Conservation (phyloP, 2,329 filamentous ascomycete species). For the Aspergillus texensis region DNA sequence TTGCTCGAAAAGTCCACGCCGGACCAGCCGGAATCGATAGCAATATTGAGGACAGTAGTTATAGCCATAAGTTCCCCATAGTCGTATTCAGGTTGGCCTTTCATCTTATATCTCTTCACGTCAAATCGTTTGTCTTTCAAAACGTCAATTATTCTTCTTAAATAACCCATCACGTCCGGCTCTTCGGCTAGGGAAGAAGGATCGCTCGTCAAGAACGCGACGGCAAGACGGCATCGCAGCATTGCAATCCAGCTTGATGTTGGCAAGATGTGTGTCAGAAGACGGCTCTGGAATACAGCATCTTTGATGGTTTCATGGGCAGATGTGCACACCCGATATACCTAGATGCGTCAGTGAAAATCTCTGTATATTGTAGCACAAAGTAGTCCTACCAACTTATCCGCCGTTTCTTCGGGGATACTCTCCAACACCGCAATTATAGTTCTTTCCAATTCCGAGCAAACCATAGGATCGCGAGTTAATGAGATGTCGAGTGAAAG, state of each 20-base stretch:
- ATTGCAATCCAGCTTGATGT: slow-evolving; percentile 38
- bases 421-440: slow-evolving; percentile 35
- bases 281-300: slow-evolving; percentile 40
- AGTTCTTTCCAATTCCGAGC: slow-evolving; percentile 36
- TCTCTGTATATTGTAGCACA: neutral
- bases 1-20: slow-evolving; percentile 34
- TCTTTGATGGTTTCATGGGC: slow-evolving; percentile 41
- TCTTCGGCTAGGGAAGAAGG: slow-evolving; percentile 30
- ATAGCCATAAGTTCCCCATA: slow-evolving; percentile 69
- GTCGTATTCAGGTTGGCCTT: slow-evolving; percentile 46
- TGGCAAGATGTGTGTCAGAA: slow-evolving; percentile 45
- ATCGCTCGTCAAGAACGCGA: slow-evolving; percentile 38
- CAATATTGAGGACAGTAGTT: slow-evolving; percentile 71
- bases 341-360: slow-evolving; percentile 26
- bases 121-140: slow-evolving; percentile 38
- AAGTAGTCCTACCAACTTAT: slow-evolving; percentile 25
- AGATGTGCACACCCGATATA: slow-evolving; percentile 29
- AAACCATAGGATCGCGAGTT: slow-evolving; percentile 32
- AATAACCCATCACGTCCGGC: slow-evolving; percentile 29
- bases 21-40: slow-evolving; percentile 66
- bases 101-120: slow-evolving; percentile 29
- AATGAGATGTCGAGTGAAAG: slow-evolving; percentile 40
- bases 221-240: slow-evolving; percentile 45
- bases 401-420: slow-evolving; percentile 21
- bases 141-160: slow-evolving; percentile 33